phyloP scores from a whole-genome alignment of 345 rosid species.

The Turnera subulata region DNA sequence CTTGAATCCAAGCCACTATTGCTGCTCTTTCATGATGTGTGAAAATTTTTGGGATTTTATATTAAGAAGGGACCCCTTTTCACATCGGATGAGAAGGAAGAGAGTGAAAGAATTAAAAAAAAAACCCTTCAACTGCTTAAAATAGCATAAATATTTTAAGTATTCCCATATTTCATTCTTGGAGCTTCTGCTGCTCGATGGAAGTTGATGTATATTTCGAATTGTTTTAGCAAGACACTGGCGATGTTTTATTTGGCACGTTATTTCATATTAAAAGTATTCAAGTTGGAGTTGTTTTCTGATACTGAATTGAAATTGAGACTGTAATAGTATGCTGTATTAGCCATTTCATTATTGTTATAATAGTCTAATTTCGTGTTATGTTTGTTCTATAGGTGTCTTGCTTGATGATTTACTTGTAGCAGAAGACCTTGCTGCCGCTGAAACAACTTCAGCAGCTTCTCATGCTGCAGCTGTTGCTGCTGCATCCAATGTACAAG shows the following conservation, averaged over 20 bases:
- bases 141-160: no score
- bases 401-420: conserved; percentile 96
- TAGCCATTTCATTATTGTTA: background rate
- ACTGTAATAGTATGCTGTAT: background rate
- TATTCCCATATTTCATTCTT: no score
- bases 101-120: no score
- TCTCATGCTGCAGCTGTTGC: conserved; percentile 95
- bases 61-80: background rate
- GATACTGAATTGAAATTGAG: no score
- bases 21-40: background rate
- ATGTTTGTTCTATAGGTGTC: conserved; percentile 57
- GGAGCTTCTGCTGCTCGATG: no score
- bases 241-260: no score
- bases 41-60: background rate
- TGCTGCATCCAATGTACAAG: conserved; percentile 63
- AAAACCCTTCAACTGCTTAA: no score
- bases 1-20: background rate
- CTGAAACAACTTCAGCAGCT: conserved; percentile 85
- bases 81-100: background rate
- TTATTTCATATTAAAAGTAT: no score
- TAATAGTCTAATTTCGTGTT: background rate
- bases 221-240: no score
- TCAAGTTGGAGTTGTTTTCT: no score
- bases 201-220: no score
- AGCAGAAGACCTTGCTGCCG: conserved; percentile 94